Base-by-base conservation (phyloP, 2,329 filamentous ascomycete genomes). In the Trichophyton equinum region DNA sequence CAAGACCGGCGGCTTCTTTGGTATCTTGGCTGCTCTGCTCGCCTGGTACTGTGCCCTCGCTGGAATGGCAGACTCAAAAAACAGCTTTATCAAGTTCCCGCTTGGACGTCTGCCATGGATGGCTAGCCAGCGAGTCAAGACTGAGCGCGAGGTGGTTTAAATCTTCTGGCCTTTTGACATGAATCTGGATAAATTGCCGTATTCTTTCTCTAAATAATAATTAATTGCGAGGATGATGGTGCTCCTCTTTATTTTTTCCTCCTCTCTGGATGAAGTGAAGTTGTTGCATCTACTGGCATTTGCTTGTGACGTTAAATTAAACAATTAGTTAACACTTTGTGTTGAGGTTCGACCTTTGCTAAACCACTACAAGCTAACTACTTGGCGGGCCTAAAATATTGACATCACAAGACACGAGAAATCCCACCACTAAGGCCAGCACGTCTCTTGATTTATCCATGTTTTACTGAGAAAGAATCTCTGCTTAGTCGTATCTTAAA, bases 51-150 rank as follows among this genome's bases (percentile, higher is more conserved):
- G 90, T 69, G 89, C 89, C 42, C 79, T 92, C 63, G 88, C 88
- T 59, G 89, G 89, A 82, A 83, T 94, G 62, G 86, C 87, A 64
- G 89, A 94, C 67, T 74, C 69, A 59, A 76, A 72, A 67, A 80
- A 80, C 71, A 94, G 89, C 79, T 96, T 96, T 85, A 94, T 96
- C 80, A 81, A 94, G 74, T 84, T 95, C 64, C 92, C 91, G 58
- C 91, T 96, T 65, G 86, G 88, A 68, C 91, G 96, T 80, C 95
- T 96, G 81, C 92, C 91, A 60, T 96, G 92, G 92, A 92, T 88
- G 42, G 86, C 11, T 1, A 27, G 88, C 68, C 81, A 84, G 73
- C 82, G 85, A 63, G 79, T 65, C 60, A 79, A 86, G 78, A 76
- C 74, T 60, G 77, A 79, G 44, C 77, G 77, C 59, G 72, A 75